Percentiles rank a stretch among this genome's conserved stretches.
Evolutionary conservation across 352 stramenopile genomes (phyloP).

Genomic region (Pythium guiyangense): DNA sequence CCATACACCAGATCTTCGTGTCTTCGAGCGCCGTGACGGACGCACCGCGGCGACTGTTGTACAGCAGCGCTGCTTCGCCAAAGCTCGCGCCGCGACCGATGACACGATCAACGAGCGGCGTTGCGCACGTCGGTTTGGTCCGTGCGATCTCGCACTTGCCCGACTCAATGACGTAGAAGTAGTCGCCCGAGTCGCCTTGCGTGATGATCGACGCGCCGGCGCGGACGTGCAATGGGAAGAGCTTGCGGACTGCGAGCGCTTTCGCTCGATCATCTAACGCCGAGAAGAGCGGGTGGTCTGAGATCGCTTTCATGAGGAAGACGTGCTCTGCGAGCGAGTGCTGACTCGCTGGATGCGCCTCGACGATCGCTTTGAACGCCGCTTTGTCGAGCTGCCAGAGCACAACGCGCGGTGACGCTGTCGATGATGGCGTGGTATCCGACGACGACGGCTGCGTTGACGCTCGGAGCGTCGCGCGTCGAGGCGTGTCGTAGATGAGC

Average conservation of each 20-base stretch:
- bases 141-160: slow-evolving; percentile 74
- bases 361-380: slow-evolving; percentile 53
- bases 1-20: slow-evolving; percentile 93
- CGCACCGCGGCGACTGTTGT: slow-evolving; percentile 93
- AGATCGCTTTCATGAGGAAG: slow-evolving; percentile 65
- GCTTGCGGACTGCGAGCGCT: slow-evolving; percentile 76
- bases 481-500: slow-evolving; percentile 82
- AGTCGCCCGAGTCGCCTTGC: slow-evolving; percentile 79
- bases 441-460: slow-evolving; percentile 1
- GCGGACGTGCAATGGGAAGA: slow-evolving; percentile 66
- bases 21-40: slow-evolving; percentile 84
- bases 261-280: slow-evolving; percentile 73
- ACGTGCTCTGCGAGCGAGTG: slow-evolving; percentile 73
- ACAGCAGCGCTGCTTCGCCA: slow-evolving; percentile 95
- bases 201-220: slow-evolving; percentile 61
- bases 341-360: slow-evolving; percentile 58
- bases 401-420: slow-evolving; percentile 28
- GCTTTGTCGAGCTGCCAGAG: slow-evolving; percentile 76
- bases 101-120: slow-evolving; percentile 60
- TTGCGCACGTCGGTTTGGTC: slow-evolving; percentile 45
- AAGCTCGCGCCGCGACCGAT: slow-evolving; percentile 83
- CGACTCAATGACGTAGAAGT: slow-evolving; percentile 83
- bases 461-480: slow-evolving; percentile 62
- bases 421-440: background rate
- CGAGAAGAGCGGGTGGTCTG: slow-evolving; percentile 72